phyloP scores from a whole-genome alignment of 169 alveolate species.

The Cystoisospora suis region DNA sequence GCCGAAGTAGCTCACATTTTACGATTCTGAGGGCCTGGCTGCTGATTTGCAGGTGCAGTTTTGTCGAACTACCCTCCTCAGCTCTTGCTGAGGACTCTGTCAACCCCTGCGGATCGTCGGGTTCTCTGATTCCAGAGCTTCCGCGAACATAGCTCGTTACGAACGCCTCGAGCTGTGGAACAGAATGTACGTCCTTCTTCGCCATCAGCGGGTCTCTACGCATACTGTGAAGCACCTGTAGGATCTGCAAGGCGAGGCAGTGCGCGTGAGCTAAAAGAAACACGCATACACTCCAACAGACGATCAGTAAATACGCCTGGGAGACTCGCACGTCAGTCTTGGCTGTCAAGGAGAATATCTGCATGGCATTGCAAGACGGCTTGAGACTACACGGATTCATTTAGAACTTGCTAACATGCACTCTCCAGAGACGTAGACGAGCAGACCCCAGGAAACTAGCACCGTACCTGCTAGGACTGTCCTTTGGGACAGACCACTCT shows the following conservation, averaged over 20 bases:
- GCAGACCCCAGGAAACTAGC: background rate
- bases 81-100: background rate
- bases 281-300: background rate
- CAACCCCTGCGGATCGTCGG: background rate
- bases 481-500: background rate
- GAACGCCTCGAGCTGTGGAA: background rate
- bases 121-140: background rate
- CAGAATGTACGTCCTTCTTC: background rate
- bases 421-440: background rate
- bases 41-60: background rate
- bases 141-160: background rate
- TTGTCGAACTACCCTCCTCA: background rate
- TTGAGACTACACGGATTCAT: background rate
- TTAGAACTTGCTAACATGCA: background rate
- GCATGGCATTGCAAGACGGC: background rate
- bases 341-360: background rate
- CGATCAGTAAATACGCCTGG: background rate
- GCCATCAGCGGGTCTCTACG: conserved; percentile 1
- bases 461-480: background rate
- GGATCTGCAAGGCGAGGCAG: background rate
- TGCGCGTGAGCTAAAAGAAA: background rate
- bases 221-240: background rate
- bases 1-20: background rate
- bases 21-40: background rate
- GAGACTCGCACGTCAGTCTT: background rate